Evolutionary conservation across 352 stramenopile genomes (phyloP).

Genomic region (Pythium volutum): DNA sequence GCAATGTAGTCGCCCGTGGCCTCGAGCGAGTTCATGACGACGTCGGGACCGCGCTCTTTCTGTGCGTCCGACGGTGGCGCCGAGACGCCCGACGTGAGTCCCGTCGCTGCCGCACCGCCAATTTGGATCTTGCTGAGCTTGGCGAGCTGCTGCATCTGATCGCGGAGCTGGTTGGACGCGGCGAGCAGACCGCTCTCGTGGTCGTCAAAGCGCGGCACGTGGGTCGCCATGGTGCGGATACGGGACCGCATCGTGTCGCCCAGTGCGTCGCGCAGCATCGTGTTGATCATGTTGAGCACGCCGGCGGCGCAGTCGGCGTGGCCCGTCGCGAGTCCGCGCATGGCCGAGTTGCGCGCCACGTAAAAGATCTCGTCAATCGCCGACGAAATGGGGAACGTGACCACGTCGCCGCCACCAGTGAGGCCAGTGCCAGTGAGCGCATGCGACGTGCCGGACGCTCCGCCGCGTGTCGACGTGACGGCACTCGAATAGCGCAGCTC

Average conservation of each 20-base stretch:
- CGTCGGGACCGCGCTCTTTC: constrained; percentile 64
- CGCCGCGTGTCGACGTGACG: neutral
- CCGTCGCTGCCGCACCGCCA: constrained; percentile 1
- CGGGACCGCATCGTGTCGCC: constrained; percentile 76
- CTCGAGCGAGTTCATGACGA: constrained; percentile 84
- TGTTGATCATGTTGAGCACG: constrained; percentile 87
- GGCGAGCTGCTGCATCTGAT: constrained; percentile 85
- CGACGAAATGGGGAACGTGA: constrained; percentile 76
- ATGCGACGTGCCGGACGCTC: neutral
- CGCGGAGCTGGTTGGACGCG: constrained; percentile 67
- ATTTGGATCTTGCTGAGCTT: constrained; percentile 79
- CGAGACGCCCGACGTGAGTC: constrained; percentile 2
- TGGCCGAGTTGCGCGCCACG: constrained; percentile 73
- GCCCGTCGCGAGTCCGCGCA: constrained; percentile 77
- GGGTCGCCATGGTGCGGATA: constrained; percentile 67
- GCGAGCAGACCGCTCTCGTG: constrained; percentile 45
- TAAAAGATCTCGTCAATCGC: constrained; percentile 89
- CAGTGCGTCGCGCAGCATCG: constrained; percentile 69
- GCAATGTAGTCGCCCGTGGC: constrained; percentile 70
- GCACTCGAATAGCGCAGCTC: constrained; percentile 65
- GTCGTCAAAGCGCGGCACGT: constrained; percentile 52
- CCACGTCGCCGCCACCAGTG: constrained; percentile 20
- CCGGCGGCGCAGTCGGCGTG: constrained; percentile 79
- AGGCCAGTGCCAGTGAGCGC: no score
- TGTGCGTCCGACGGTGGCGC: constrained; percentile 31